Base-by-base conservation (phyloP, 805 yeast genomes). In the Suhomyces xylopsoci region DNA sequence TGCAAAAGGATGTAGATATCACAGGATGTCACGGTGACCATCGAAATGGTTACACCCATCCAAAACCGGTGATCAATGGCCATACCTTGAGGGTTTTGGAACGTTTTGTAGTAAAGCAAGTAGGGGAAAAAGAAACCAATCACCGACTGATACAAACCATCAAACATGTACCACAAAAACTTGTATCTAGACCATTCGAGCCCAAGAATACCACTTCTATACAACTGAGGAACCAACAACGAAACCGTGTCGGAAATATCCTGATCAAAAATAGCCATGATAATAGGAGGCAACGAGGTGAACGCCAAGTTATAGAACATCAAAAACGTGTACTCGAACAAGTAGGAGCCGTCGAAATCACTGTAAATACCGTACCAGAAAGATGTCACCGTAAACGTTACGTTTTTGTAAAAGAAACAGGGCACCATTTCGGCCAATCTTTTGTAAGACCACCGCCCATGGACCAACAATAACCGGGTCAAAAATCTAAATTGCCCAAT, bases 371-470 rank as follows among this genome's bases (percentile, higher is more conserved):
- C 92, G 64, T 81, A 88, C 93, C 94, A 88, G 66, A 87, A 88
- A 57, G 85, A 73, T 0, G 94, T 83, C 59, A 87, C 65, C 0
- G 90, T 81, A 74, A 87, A 88, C 56, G 85, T 82, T 51, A 86
- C 88, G 65, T 88, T 88, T 67, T 88, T 88, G 70, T 82, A 88
- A 62, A 88, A 88, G 71, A 88, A 88, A 59, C 83, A 76, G 14
- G 94, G 94, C 59, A 88, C 84, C 92, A 88, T 87, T 70, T 88
- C 96, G 34, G 90, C 80, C 45, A 88, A 75, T 67, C 96, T 77
- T 67, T 85, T 87, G 65, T 88, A 88, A 1, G 91, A 85, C 96
- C 96, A 88, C 69, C 94, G 78, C 30, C 96, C 96, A 68, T 88
- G 96, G 26, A 85, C 88, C 48, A 88, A 68, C 8, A 88, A 69